phyloP scores from a whole-genome alignment of 306 rosid genomes.

The Malus fusca region DNA sequence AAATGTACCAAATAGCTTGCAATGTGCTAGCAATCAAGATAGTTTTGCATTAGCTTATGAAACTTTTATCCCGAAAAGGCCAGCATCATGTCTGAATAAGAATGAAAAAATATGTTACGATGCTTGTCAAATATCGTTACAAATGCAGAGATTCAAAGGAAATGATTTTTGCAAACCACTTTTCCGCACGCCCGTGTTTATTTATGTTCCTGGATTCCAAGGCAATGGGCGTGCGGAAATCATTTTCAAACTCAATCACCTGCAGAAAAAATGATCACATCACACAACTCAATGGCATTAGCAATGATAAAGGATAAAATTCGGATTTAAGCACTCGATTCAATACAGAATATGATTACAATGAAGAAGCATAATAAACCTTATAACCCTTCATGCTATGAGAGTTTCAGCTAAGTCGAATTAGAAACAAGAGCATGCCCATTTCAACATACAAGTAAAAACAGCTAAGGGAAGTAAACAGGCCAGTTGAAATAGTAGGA shows the following conservation, averaged over 20 bases:
- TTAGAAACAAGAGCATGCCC: not conserved
- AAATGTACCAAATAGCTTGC: not conserved
- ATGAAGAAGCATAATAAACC: not conserved
- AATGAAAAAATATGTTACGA: not conserved
- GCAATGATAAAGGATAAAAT: not conserved
- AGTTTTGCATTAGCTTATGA: not conserved
- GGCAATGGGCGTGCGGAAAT: no score
- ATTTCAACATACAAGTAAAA: not conserved
- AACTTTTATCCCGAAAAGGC: no score
- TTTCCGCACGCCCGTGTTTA: no score
- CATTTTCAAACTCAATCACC: not conserved
- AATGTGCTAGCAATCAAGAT: not conserved
- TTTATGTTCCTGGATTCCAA: no score
- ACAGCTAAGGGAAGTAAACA: conserved; percentile 57
- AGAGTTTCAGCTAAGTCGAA: not conserved
- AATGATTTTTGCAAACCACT: no score
- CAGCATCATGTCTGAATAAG: no score
- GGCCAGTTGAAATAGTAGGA: conserved; percentile 77
- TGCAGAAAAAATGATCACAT: not conserved
- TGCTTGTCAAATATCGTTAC: no score
- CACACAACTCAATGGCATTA: not conserved
- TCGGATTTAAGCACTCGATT: not conserved
- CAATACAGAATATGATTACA: not conserved
- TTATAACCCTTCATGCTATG: not conserved
- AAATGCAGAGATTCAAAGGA: no score